Conservation (phyloP, 2,329 filamentous ascomycete genomes). For the Colletotrichum musicola region DNA sequence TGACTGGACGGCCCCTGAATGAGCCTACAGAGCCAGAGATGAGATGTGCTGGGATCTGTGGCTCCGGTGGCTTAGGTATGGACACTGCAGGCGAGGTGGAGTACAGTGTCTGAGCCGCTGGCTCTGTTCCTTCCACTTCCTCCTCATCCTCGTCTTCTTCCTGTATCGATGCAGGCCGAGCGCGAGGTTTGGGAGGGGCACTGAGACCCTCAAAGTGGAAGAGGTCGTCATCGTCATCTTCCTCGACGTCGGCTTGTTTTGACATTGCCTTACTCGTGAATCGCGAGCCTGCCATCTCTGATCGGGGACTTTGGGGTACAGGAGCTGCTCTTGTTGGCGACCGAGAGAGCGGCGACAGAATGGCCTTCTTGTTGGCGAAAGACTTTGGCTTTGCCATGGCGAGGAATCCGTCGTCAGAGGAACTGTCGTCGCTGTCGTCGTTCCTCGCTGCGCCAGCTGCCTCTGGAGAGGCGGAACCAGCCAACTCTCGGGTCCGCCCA, state of each 20-base stretch:
- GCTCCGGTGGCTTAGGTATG: constrained; percentile 48
- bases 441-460: not conserved
- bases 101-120: constrained; percentile 48
- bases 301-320: constrained; percentile 21
- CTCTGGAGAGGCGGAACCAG: not conserved
- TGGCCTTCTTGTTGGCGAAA: constrained; percentile 45
- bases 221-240: constrained; percentile 52
- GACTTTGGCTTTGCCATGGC: constrained; percentile 54
- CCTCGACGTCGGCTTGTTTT: constrained; percentile 21
- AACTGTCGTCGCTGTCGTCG: constrained; percentile 46
- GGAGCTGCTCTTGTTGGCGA: constrained; percentile 28
- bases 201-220: constrained; percentile 60
- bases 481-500: not conserved
- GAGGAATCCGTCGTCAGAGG: constrained; percentile 56
- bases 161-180: constrained; percentile 44
- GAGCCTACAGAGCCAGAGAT: constrained; percentile 60
- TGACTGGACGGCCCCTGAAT: constrained; percentile 66
- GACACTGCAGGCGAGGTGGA: constrained; percentile 60
- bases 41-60: constrained; percentile 42
- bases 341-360: constrained; percentile 33
- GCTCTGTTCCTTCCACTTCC: constrained; percentile 31
- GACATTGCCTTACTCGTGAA: not conserved
- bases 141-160: constrained; percentile 53
- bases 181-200: constrained; percentile 45
- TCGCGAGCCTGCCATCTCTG: constrained; percentile 6